Conservation (phyloP, 139 green algal genomes). For the Marvania coccoides region DNA sequence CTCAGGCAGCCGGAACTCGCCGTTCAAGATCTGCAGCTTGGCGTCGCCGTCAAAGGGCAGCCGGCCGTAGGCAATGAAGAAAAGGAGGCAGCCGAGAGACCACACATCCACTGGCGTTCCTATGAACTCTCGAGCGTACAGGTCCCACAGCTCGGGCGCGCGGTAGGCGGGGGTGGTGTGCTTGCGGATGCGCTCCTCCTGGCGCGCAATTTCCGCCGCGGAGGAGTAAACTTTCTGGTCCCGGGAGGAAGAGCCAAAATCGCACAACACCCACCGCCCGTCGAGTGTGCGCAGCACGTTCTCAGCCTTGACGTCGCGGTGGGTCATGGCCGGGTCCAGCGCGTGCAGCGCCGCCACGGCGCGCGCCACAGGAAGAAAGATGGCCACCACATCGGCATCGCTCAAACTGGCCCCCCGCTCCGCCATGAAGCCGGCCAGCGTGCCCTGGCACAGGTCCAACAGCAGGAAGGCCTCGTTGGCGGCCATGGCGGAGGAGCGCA, state of each 20-base stretch:
- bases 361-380: conserved; percentile 53
- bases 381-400: conserved; percentile 33
- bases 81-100: conserved; percentile 80
- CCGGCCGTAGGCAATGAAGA: conserved; percentile 61
- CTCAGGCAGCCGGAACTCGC: conserved; percentile 49
- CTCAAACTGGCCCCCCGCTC: conserved; percentile 13
- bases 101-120: conserved; percentile 78
- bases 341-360: conserved; percentile 69
- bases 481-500: conserved; percentile 51
- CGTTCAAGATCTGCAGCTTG: conserved; percentile 76
- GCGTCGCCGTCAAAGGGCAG: conserved; percentile 72
- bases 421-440: conserved; percentile 49
- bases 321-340: conserved; percentile 53
- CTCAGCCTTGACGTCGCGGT: conserved; percentile 91
- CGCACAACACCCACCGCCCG: conserved; percentile 84
- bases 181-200: conserved; percentile 77
- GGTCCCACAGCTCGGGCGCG: conserved; percentile 87
- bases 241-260: conserved; percentile 80
- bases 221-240: neutral
- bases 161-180: conserved; percentile 91
- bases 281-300: conserved; percentile 70
- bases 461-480: conserved; percentile 71
- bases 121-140: conserved; percentile 64
- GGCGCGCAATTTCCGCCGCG: conserved; percentile 49
- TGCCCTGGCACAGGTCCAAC: conserved; percentile 68